Evolutionary conservation across 2,329 filamentous ascomycete genomes (phyloP), one percentile per base, ranked within the genome.

Genomic region (Botryotinia convoluta): DNA sequence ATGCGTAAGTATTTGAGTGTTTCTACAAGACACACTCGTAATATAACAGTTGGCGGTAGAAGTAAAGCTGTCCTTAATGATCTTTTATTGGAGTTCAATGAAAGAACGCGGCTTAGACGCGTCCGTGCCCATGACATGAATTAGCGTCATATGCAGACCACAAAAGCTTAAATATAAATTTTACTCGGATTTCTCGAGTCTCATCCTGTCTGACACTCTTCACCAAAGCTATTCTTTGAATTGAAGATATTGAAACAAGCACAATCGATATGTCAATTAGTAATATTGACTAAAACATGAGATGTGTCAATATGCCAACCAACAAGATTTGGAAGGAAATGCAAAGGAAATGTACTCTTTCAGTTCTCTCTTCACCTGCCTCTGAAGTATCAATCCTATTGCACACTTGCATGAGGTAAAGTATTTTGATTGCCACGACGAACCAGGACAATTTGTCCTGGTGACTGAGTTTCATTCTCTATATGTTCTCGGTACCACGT

Each of bases 401-500:
- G 32, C 44, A 71, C 59, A 71, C 22, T 63, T 71, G 32, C 51
- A 69, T 35, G 51, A 65, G 63, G 59, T 42, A 67, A 60, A 70
- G 48, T 57, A 57, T 60, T 72, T 26, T 71, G 39, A 78, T 76
- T 81, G 80, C 80, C 80, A 74, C 76, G 80, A 81, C 78, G 76
- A 81, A 69, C 76, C 77, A 76, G 78, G 78, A 77, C 77, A 72
- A 76, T 71, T 65, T 77, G 79, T 77, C 80, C 77, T 86, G 86
- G 88, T 87, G 88, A 90, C 89, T 89, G 89, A 88, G 87, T 79
- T 72, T 86, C 83, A 79, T 82, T 82, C 84, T 81, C 87, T 83
- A 87, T 93, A 91, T 91, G 87, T 86, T 88, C 88, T 94, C 93
- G 92, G 94, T 96, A 92, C 86, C 87, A 87, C 87, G 90, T 92